Conservation (phyloP, 164 flowering plant genomes). For the Piper betle region DNA sequence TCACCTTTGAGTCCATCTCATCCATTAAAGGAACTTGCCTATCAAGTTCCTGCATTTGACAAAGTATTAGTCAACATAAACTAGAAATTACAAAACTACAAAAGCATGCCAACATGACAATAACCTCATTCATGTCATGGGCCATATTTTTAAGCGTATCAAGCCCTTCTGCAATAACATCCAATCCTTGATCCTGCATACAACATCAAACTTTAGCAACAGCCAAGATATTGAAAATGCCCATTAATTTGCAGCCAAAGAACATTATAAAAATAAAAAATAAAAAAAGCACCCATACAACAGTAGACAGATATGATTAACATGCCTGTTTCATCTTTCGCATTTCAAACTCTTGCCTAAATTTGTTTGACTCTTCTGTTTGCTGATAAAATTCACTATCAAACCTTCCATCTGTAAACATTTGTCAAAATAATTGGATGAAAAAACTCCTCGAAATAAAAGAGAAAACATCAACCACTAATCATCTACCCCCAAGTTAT, state of each 20-base stretch:
- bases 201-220: not conserved
- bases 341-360: conserved; percentile 90
- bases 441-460: not conserved
- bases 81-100: not conserved
- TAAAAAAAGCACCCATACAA: not conserved
- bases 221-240: not conserved
- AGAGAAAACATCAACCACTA: not conserved
- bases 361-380: conserved; percentile 61
- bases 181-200: conserved; percentile 84
- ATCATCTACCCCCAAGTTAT: no score
- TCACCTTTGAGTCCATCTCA: conserved; percentile 90
- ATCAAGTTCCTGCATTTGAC: conserved; percentile 63
- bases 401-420: conserved; percentile 50
- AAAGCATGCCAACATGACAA: not conserved
- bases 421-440: not conserved
- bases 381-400: conserved; percentile 66
- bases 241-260: conserved; percentile 7
- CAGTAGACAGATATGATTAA: not conserved
- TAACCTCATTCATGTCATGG: conserved; percentile 88
- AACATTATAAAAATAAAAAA: conserved; percentile 39
- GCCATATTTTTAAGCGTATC: conserved; percentile 94
- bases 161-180: conserved; percentile 80
- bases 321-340: conserved; percentile 75
- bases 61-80: no score
- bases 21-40: conserved; percentile 95